A percentile compares a stretch with the other conserved stretches of the same genome.
phyloP scores from a whole-genome alignment of 1,284 basidiomycete genomes.

The Ustilago tritici region DNA sequence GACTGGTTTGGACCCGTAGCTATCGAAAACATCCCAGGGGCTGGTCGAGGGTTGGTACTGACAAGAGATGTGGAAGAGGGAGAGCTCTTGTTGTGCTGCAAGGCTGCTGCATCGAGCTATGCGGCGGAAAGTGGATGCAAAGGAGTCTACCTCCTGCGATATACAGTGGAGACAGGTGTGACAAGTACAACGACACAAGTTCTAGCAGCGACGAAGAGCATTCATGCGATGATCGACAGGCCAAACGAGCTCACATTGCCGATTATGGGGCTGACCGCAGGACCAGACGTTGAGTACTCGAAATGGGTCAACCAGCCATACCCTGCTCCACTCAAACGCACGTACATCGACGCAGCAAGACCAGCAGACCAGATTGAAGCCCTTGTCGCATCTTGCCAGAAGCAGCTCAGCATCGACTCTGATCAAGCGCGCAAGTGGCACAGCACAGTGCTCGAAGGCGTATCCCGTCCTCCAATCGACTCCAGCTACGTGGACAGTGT shows the following conservation, averaged over 20 bases:
- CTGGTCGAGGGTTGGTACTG: conserved; percentile 64
- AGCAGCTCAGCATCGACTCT: conserved; percentile 10
- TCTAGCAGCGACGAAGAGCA: conserved; percentile 62
- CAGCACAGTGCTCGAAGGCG: conserved; percentile 19
- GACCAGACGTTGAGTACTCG: conserved; percentile 54
- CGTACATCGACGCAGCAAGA: conserved; percentile 21
- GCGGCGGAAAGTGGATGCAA: conserved; percentile 52
- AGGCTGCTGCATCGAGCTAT: conserved; percentile 61
- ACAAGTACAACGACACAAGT: conserved; percentile 68
- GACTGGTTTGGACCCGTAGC: conserved; percentile 61
- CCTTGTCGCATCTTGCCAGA: conserved; percentile 13
- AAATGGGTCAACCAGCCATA: conserved; percentile 51
- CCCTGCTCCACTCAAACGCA: conserved; percentile 45
- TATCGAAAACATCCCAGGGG: conserved; percentile 60
- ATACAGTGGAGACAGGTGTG: conserved; percentile 58
- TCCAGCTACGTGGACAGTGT: conserved; percentile 67
- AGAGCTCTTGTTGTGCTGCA: conserved; percentile 62
- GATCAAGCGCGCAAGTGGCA: conserved; percentile 10
- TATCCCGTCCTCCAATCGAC: conserved; percentile 30
- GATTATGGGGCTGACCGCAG: conserved; percentile 67
- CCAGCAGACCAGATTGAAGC: conserved; percentile 19
- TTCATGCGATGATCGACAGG: conserved; percentile 63
- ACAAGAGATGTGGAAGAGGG: conserved; percentile 60
- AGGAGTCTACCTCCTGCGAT: conserved; percentile 56
- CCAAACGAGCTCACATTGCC: conserved; percentile 54